Base-by-base conservation (phyloP, 306 rosid genomes). In the Purshia tridentata region DNA sequence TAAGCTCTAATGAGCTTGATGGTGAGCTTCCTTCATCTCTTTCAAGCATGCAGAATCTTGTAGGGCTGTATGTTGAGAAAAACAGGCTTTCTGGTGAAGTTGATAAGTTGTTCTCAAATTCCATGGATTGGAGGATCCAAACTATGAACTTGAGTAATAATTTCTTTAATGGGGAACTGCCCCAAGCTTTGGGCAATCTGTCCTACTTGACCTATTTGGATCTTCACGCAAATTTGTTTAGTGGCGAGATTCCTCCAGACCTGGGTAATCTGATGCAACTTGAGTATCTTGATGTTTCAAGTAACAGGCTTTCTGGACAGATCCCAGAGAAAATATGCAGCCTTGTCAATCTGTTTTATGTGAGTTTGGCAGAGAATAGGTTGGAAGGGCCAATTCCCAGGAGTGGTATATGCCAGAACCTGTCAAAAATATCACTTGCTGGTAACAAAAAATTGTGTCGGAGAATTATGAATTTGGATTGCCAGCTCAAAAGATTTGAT, bases 401-500 rank as follows among this genome's bases (percentile, higher is more conserved):
- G 77, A 85, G 75, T 74, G 99, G 99, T 15, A 77, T 89, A 83
- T 95, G 99, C 90, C 85, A 70, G 80, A 92, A 87, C 64, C 73
- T 82, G 72, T 88, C 98, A 9, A 82, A 76, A 65, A 70, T 56
- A 74, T 79, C 84, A 60, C 60, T 91, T 57, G 77, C 20, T 0
- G 97, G 98, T 72, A 95, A 91, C 80, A 87, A 70, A 45, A 71
- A 84, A 35, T 89, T 94, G n/a, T 94, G 99, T 82, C 96, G 96
- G 69, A 81, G 81, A 70, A 78, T 74, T 70, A 70, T 79, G 84
- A 92, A 91, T 68, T 68, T 77, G 29, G 75, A 75, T 65, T 94
- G 97, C 80, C 81, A 81, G 29, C 73, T 58, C 74, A 84, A 80
- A 69, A 75, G n/a, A n/a, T 78, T 83, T 9, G 79, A 77, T 45